A percentile compares a stretch with the other conserved stretches of the same genome.
phyloP scores from a whole-genome alignment of 306 rosid species.

The Castanea crenata region DNA sequence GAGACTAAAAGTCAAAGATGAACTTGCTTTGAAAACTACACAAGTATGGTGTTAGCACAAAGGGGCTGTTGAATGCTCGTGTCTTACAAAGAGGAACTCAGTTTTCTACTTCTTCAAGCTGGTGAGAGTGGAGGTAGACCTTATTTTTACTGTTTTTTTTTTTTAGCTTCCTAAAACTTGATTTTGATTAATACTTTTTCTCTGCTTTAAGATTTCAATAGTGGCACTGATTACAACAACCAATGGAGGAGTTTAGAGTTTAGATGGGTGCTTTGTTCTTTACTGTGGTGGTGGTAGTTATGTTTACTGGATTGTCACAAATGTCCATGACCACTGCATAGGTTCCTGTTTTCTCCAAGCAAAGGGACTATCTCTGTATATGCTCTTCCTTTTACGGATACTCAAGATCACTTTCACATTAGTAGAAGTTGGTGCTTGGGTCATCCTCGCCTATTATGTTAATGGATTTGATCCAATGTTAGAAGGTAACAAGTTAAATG shows the following conservation, averaged over 20 bases:
- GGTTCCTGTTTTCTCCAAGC: conserved; percentile 64
- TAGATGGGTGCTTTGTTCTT: conserved; percentile 51
- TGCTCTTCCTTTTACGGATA: conserved; percentile 51
- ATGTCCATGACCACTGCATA: conserved; percentile 41
- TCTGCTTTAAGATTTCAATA: conserved; percentile 36
- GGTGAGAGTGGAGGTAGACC: background rate
- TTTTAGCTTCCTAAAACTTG: background rate
- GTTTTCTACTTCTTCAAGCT: too few species aligned
- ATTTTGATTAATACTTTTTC: background rate
- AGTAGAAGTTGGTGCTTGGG: conserved; percentile 52
- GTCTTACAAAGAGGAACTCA: too few species aligned
- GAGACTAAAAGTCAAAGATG: conserved; percentile 10
- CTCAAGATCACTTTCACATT: conserved; percentile 38
- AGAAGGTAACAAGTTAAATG: conserved; percentile 32
- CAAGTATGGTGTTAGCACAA: too few species aligned
- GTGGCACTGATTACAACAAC: conserved; percentile 37
- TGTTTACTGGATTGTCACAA: conserved; percentile 57
- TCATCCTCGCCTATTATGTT: conserved; percentile 45
- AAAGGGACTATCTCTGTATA: conserved; percentile 53
- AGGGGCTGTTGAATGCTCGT: too few species aligned
- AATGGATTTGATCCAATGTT: conserved; percentile 57
- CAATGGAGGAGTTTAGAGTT: conserved; percentile 44
- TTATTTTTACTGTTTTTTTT: background rate
- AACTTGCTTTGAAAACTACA: too few species aligned
- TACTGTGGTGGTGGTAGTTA: conserved; percentile 20